Base-by-base conservation (phyloP, 345 rosid genomes). In the Gossypium australe region DNA sequence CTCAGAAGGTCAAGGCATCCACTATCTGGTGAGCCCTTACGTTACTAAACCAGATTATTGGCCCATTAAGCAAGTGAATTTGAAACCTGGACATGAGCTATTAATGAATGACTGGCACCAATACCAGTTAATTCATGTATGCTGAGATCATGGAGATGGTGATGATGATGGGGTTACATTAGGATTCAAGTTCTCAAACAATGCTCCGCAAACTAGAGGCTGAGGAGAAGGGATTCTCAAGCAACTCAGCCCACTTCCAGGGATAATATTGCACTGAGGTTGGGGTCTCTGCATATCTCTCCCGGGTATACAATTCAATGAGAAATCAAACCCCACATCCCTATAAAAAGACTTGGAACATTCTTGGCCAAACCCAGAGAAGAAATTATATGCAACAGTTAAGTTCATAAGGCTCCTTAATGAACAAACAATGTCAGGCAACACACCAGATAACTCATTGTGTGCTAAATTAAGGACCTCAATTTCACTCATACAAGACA, bases 351-450 rank as follows among this genome's bases (percentile, higher is more conserved):
- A 75, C 67, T 68, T 87, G 29, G 89, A 67, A 67, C 98, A 94
- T 3, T 86, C 87, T 22, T 86, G 87, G 79, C 94, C 89, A 71
- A 92, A 79, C 84, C 94, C 97, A 41, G 98, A 92, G 80, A 92
- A 87, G 94, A 94, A 94, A 78, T 94, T 92, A 79, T 83, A 94
- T 7, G 98, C 80, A 51, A 91, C 94, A 2, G 94, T 89, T 67
- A 94, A 84, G 79, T 90, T 94, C 70, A 84, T 12, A 12, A 94
- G 76, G 52, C 82, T 89, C 72, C 74, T 84, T 68, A 89, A 75
- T 5, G 97, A 82, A 72, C 98, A 94, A 41, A 94, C 86, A 59
- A 83, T 22, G 64, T 87, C 95, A 0, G 97, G 91, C 22, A 94
- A 75, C 17, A 72, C 86, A 8, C 97, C 98, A 27, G 98, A 86